Base-by-base conservation (phyloP, 2,329 filamentous ascomycete genomes). In the Sclerotinia nivalis region DNA sequence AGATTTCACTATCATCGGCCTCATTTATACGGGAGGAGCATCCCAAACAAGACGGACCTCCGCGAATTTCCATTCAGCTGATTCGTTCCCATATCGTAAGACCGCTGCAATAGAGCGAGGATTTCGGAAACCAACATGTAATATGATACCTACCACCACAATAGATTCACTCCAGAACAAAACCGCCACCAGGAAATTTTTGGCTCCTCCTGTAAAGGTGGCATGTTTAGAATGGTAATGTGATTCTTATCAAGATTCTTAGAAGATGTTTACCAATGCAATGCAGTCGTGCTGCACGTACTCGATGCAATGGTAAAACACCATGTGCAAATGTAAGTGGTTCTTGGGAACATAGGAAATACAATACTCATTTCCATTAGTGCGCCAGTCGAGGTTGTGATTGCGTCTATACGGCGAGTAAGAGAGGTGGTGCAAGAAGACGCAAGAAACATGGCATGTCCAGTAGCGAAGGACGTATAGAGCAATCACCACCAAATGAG, bases 171-270 rank as follows among this genome's bases (percentile, higher is more conserved):
- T 20, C 49, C 49, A 40, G 22, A 68, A 50, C 8, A 74, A 74
- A 55, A 70, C 71, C 10, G 40, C 66, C 31, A 71, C 75, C 62
- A 77, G 74, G 74, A 77, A 76, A 65, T 76, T 77, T 54, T 72
- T 72, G 6, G 72, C 75, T 34, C 84, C 83, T 62, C 84, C 84
- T 1, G 83, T 85, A 40, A 85, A 85, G 75, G 79, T 83, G 65
- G 84, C 84, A 31, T 85, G 84, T 73, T 79, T 85, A 69, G 81
- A 83, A 67, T 85, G 83, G 83, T 85, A 80, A 71, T 81, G 45
- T 49, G 47, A 34, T n/a, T 64, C 47, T 40, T 18, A 50, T 34
- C 45, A 10, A 7, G 37, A 52, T 64, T 37, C 15, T 52, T 20
- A 22, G 22, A 40, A 18, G 43, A 56, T 28, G 45, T 49, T 43